phyloP scores from a whole-genome alignment of 2,329 filamentous ascomycete species.

The Monilinia aucupariae region DNA sequence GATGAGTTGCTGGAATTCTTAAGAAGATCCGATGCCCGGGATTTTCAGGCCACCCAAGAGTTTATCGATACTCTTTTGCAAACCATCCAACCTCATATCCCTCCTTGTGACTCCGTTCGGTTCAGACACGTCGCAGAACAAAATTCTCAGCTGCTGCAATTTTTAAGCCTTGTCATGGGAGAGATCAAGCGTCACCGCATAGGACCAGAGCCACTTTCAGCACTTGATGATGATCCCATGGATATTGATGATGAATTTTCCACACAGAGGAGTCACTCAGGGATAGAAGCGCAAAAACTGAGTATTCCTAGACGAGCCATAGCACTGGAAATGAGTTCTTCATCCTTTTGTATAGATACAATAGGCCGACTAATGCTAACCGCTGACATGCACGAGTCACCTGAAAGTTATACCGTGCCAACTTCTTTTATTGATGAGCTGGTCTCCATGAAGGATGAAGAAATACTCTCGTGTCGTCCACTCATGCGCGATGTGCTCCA shows the following conservation, averaged over 20 bases:
- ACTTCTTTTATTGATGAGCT: slow-evolving; percentile 47
- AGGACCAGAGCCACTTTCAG: slow-evolving; percentile 12
- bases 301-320: slow-evolving; percentile 41
- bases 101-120: slow-evolving; percentile 22
- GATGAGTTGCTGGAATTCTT: slow-evolving; percentile 26
- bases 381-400: slow-evolving; percentile 21
- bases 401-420: slow-evolving; percentile 42
- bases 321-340: slow-evolving; percentile 26
- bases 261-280: slow-evolving; percentile 50
- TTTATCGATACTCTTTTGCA: slow-evolving; percentile 29
- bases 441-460: slow-evolving; percentile 45
- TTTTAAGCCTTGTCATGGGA: slow-evolving; percentile 28
- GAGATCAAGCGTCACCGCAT: slow-evolving; percentile 22
- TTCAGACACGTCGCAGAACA: slow-evolving; percentile 22
- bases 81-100: slow-evolving; percentile 31
- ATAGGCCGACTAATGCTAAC: slow-evolving; percentile 28
- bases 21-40: slow-evolving; percentile 19
- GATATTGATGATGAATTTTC: slow-evolving; percentile 62
- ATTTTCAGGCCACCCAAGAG: slow-evolving; percentile 17
- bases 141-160: slow-evolving; percentile 25
- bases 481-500: slow-evolving; percentile 49
- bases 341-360: slow-evolving; percentile 28
- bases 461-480: slow-evolving; percentile 47
- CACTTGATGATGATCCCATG: slow-evolving; percentile 49
- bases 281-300: slow-evolving; percentile 34